Evolutionary conservation across 2,329 filamentous ascomycete species (phyloP).

Genomic region (Neofusicoccum sp.): DNA sequence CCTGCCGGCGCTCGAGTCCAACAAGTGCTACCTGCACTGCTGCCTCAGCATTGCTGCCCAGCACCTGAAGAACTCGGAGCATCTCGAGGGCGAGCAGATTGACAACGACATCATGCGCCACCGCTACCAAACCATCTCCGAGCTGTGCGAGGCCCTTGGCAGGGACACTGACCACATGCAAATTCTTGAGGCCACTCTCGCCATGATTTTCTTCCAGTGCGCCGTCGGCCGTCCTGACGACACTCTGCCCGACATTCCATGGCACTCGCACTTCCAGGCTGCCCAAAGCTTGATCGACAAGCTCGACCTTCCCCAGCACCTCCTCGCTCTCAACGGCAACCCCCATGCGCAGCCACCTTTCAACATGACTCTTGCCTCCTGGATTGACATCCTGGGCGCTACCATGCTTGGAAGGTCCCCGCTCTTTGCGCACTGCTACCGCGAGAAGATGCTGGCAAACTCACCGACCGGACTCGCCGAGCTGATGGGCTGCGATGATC

Average conservation of each 20-base stretch:
- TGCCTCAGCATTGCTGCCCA: conserved; percentile 91
- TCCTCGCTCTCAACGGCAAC: conserved; percentile 59
- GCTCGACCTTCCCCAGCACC: conserved; percentile 71
- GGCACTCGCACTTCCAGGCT: conserved; percentile 96
- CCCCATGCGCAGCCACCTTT: conserved; percentile 70
- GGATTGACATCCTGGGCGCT: conserved; percentile 95
- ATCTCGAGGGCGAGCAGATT: conserved; percentile 67
- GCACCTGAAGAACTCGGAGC: conserved; percentile 79
- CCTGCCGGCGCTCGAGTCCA: conserved; percentile 81
- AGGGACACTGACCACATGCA: conserved; percentile 79
- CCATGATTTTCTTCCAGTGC: conserved; percentile 95
- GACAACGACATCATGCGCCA: conserved; percentile 91
- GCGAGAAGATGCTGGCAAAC: conserved; percentile 76
- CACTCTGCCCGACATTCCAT: conserved; percentile 83
- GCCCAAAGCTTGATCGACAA: conserved; percentile 81
- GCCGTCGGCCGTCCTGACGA: conserved; percentile 85
- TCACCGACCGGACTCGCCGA: conserved; percentile 74
- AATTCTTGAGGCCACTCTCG: conserved; percentile 87
- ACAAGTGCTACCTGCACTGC: conserved; percentile 92
- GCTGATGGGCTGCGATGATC: conserved; percentile 96
- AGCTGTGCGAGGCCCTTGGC: conserved; percentile 78
- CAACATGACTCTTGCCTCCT: conserved; percentile 90
- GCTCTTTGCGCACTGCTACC: conserved; percentile 89
- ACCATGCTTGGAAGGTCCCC: conserved; percentile 88
- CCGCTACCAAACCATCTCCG: conserved; percentile 80